These are phyloP conservation scores for Debaryomyces castellii DNA, from an alignment of 805 yeast species.

Conservation along the genomic window DNA sequence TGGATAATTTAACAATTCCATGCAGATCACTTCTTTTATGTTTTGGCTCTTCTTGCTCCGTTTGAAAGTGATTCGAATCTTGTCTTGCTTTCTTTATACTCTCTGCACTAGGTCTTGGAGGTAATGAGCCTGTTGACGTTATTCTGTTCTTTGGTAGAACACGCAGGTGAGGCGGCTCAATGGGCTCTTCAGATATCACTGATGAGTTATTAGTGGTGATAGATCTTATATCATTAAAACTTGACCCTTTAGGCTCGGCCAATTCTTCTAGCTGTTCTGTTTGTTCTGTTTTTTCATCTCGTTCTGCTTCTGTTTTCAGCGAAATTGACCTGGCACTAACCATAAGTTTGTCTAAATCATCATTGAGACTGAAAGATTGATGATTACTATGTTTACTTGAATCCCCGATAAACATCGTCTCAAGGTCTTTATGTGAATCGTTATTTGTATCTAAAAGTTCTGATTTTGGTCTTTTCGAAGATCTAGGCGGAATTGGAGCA, in stretches of 20 bases:
- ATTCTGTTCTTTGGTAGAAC: background rate
- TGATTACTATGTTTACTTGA: constrained; percentile 12
- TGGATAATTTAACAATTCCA: background rate
- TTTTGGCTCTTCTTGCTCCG: background rate
- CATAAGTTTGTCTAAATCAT: constrained; percentile 41
- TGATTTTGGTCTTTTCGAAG: constrained; percentile 37
- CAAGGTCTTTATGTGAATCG: constrained; percentile 8
- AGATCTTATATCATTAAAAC: background rate
- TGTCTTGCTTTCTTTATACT: constrained; percentile 22
- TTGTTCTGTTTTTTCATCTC: background rate
- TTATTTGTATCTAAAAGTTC: constrained; percentile 11
- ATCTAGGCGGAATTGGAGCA: constrained; percentile 38
- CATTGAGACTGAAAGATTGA: constrained; percentile 28
- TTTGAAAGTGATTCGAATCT: constrained; percentile 14
- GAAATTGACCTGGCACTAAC: constrained; percentile 20
- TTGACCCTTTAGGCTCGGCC: background rate
- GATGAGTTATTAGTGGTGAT: background rate
- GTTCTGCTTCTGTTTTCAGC: background rate
- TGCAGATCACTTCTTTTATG: background rate
- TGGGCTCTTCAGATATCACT: background rate
- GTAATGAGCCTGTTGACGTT: constrained; percentile 9
- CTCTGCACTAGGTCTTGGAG: constrained; percentile 27
- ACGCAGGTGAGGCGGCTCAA: background rate
- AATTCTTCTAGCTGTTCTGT: background rate
- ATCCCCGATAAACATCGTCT: constrained; percentile 4